These are phyloP conservation scores for Wickerhamomyces xylosicus DNA, from an alignment of 805 yeast genomes.

Conservation along the genomic window DNA sequence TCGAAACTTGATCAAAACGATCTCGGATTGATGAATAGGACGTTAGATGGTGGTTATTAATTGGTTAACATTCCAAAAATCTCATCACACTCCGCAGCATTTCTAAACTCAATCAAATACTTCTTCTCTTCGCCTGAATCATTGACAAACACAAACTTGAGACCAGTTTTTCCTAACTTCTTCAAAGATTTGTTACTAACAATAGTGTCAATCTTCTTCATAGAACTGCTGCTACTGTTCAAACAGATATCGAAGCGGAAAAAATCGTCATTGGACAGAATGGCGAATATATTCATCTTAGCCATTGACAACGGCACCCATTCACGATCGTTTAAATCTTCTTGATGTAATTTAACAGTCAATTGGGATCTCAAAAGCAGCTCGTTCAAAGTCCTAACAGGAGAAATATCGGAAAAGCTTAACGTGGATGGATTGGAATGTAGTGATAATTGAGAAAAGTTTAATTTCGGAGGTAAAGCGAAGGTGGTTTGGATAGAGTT, in stretches of 20 bases:
- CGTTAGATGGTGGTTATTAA: no score
- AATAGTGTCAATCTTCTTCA: slow-evolving; percentile 5
- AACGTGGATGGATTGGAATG: slow-evolving; percentile 4
- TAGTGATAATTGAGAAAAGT: not conserved
- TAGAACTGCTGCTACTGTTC: not conserved
- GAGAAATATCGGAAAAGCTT: slow-evolving; percentile 2
- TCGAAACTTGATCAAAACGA: no score
- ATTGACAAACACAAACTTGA: slow-evolving; percentile 12
- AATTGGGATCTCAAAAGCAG: slow-evolving; percentile 12
- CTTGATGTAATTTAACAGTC: slow-evolving; percentile 16
- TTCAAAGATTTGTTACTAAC: slow-evolving; percentile 8
- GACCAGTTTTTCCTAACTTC: slow-evolving; percentile 17
- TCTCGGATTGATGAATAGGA: no score
- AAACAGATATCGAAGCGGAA: slow-evolving; percentile 11
- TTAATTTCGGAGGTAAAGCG: not conserved
- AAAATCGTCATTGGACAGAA: slow-evolving; percentile 12
- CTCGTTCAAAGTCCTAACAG: slow-evolving; percentile 6
- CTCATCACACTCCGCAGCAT: slow-evolving; percentile 12
- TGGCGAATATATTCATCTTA: slow-evolving; percentile 12
- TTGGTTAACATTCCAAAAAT: slow-evolving; percentile 10
- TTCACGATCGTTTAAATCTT: slow-evolving; percentile 14
- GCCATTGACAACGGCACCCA: slow-evolving; percentile 19
- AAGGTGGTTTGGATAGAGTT: not conserved
- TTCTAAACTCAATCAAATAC: slow-evolving; percentile 17
- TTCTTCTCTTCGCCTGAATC: slow-evolving; percentile 10